These are phyloP conservation scores for Rhizopogon vesiculosus DNA, from an alignment of 768 basidiomycete genomes.

Conservation along the genomic window DNA sequence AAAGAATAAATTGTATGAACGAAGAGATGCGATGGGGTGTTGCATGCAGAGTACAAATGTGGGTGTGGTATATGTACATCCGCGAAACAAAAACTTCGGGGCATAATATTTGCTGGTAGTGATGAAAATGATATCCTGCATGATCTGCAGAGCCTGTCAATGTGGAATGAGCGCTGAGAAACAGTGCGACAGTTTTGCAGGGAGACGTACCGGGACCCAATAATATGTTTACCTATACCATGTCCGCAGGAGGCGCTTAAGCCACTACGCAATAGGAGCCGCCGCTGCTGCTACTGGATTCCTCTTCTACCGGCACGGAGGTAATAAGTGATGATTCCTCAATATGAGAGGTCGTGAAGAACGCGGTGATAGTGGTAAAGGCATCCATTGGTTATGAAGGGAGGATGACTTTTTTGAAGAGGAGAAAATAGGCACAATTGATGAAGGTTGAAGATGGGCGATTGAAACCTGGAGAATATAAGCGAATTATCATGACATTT, in stretches of 20 bases:
- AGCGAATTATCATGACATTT: background rate
- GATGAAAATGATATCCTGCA: background rate
- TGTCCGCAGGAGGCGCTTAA: background rate
- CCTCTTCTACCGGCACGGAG: slow-evolving; percentile 4
- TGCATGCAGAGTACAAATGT: slow-evolving; percentile 1
- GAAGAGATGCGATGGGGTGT: slow-evolving; percentile 4
- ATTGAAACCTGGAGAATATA: background rate
- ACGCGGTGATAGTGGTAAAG: slow-evolving; percentile 1
- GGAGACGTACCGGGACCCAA: background rate
- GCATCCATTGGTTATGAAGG: slow-evolving; percentile 1
- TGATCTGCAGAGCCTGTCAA: background rate
- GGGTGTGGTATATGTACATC: slow-evolving; percentile 2
- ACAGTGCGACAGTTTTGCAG: background rate
- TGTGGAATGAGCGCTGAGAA: background rate
- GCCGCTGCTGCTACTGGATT: slow-evolving; percentile 1
- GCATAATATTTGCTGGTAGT: background rate
- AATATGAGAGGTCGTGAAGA: background rate
- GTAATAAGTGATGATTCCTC: slow-evolving; percentile 1
- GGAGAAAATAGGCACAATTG: background rate
- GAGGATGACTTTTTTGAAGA: background rate
- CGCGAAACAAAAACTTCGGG: background rate
- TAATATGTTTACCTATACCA: background rate
- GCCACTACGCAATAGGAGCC: slow-evolving; percentile 5
- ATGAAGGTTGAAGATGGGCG: slow-evolving; percentile 1
- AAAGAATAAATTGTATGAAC: background rate